These are phyloP conservation scores for Tetrapyrgos nigripes DNA, from an alignment of 1,284 basidiomycete species.

Conservation along the genomic window DNA sequence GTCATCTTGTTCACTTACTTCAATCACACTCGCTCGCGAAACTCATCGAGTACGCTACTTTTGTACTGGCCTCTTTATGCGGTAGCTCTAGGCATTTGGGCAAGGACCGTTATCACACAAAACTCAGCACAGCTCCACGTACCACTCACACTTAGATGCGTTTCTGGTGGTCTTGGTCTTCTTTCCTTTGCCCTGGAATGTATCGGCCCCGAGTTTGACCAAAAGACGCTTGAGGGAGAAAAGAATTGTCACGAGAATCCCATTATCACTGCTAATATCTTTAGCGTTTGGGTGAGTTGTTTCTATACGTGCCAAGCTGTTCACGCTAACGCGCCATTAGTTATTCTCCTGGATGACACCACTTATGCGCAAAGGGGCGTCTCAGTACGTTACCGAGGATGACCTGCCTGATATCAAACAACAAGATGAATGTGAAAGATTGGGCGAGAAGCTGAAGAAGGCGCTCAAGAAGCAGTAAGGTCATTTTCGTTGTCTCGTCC, in stretches of 20 bases:
- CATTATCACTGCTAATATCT: slow-evolving; percentile 84
- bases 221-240: slow-evolving; percentile 44
- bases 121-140: slow-evolving; percentile 35
- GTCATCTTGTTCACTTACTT: slow-evolving; percentile 58
- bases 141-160: slow-evolving; percentile 55
- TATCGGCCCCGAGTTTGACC: slow-evolving; percentile 67
- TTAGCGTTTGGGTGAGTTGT: slow-evolving; percentile 62
- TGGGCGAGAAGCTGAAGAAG: slow-evolving; percentile 69
- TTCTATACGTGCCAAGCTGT: neutral
- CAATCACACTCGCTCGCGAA: slow-evolving; percentile 82
- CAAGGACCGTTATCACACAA: slow-evolving; percentile 59
- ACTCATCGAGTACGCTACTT: slow-evolving; percentile 80
- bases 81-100: slow-evolving; percentile 59
- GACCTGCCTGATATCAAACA: slow-evolving; percentile 76
- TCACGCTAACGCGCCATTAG: slow-evolving; percentile 27
- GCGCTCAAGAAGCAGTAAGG: slow-evolving; percentile 68
- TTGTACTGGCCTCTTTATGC: slow-evolving; percentile 86
- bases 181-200: slow-evolving; percentile 75
- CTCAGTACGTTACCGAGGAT: slow-evolving; percentile 72
- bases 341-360: slow-evolving; percentile 84
- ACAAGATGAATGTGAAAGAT: slow-evolving; percentile 74
- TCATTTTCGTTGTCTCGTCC: neutral
- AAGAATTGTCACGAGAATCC: slow-evolving; percentile 70
- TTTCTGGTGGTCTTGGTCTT: slow-evolving; percentile 55
- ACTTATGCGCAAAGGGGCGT: slow-evolving; percentile 74